phyloP scores from a whole-genome alignment of 176 grass and related monocot species.

The Areca catechu region DNA sequence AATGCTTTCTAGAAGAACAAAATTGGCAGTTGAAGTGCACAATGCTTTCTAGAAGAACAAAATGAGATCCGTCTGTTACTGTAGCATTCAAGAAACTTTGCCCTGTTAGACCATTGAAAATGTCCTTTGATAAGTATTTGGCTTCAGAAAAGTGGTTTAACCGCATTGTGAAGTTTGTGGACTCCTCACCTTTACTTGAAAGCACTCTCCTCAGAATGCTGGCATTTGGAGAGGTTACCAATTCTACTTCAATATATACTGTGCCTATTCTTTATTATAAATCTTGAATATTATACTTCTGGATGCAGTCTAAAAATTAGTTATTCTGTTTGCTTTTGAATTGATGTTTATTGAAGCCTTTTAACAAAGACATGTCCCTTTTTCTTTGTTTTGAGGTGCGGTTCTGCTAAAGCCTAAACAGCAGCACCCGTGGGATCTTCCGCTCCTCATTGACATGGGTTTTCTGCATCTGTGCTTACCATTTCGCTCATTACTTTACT shows the following conservation, averaged over 20 bases:
- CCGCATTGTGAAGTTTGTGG: neutral
- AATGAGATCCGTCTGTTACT: too few species aligned
- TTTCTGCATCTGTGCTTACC: neutral
- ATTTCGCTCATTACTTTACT: neutral
- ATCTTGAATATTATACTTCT: too few species aligned
- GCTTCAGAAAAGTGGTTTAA: neutral
- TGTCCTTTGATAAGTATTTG: neutral
- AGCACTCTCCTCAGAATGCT: neutral
- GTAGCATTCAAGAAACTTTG: neutral
- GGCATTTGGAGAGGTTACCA: neutral
- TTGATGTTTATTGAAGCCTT: neutral
- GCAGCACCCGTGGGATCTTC: neutral
- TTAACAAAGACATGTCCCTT: neutral
- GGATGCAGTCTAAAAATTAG: too few species aligned
- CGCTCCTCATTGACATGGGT: conserved; percentile 5
- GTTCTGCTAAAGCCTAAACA: conserved; percentile 5
- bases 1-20: too few species aligned
- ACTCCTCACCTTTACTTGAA: neutral
- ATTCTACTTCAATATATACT: neutral
- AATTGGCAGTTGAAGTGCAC: neutral
- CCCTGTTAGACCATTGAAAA: neutral
- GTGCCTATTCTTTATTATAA: too few species aligned
- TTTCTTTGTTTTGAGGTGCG: conserved; percentile 4
- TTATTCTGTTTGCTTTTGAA: neutral
- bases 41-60: too few species aligned